Percentiles rank a stretch among this genome's conserved stretches.
These are phyloP conservation scores for Suhomyces wounanorum DNA, from an alignment of 1,139 yeast genomes.

Conservation along the genomic window DNA sequence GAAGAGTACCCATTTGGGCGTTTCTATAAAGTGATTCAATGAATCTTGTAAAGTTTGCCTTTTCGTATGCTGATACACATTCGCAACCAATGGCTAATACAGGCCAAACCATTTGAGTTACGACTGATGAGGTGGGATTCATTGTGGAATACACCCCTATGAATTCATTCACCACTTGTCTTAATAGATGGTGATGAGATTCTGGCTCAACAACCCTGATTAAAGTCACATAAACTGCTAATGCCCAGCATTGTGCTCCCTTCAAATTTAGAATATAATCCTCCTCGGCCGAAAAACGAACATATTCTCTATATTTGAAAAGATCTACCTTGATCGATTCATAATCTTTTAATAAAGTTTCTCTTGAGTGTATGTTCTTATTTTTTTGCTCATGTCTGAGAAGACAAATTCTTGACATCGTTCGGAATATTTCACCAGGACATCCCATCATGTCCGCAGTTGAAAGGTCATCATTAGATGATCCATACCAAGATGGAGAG, in stretches of 20 bases:
- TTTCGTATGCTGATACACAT: slow-evolving; percentile 34
- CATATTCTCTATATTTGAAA: slow-evolving; percentile 49
- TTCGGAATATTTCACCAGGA: slow-evolving; percentile 54
- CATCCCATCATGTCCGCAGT: slow-evolving; percentile 58
- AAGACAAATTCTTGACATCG: slow-evolving; percentile 44
- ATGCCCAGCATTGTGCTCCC: slow-evolving; percentile 57
- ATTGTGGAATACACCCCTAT: slow-evolving; percentile 45
- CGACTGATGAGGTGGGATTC: slow-evolving; percentile 45
- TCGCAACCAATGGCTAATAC: slow-evolving; percentile 50
- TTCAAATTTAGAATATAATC: slow-evolving; percentile 39
- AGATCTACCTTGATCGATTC: slow-evolving; percentile 32
- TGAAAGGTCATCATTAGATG: slow-evolving; percentile 39
- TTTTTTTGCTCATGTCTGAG: slow-evolving; percentile 36
- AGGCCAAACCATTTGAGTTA: slow-evolving; percentile 65
- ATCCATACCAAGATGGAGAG: slow-evolving; percentile 53
- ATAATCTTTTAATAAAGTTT: slow-evolving; percentile 22
- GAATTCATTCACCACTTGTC: slow-evolving; percentile 44
- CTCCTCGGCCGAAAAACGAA: slow-evolving; percentile 26
- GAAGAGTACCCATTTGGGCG: slow-evolving; percentile 54
- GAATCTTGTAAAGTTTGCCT: slow-evolving; percentile 27
- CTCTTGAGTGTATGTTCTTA: slow-evolving; percentile 10
- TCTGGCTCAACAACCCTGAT: slow-evolving; percentile 33
- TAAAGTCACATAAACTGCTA: slow-evolving; percentile 46
- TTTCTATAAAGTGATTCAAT: slow-evolving; percentile 45
- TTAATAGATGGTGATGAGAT: slow-evolving; percentile 22